phyloP scores from a whole-genome alignment of 2,329 filamentous ascomycete genomes.

The Calonectria pauciramosa region DNA sequence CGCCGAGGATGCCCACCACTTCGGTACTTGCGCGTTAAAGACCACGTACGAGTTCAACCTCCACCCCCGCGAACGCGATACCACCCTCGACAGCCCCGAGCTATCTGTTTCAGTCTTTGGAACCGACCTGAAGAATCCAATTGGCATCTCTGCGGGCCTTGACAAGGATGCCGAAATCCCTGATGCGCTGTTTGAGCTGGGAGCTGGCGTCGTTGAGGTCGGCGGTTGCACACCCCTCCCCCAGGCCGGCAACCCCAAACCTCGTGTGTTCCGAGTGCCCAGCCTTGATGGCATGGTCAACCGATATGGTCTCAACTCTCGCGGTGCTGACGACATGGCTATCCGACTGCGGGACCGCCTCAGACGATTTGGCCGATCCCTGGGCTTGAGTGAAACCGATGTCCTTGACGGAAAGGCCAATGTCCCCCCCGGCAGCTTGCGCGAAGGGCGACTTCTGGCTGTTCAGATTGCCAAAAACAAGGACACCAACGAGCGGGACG shows the following conservation, averaged over 20 bases:
- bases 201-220: constrained; percentile 90
- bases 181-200: constrained; percentile 85
- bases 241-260: constrained; percentile 88
- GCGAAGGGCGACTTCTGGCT: constrained; percentile 81
- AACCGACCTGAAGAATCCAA: constrained; percentile 82
- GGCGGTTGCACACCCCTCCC: constrained; percentile 91
- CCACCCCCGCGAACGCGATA: constrained; percentile 84
- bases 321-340: constrained; percentile 90
- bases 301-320: constrained; percentile 93
- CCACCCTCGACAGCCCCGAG: constrained; percentile 48
- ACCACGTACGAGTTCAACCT: constrained; percentile 80
- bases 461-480: constrained; percentile 99
- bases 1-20: constrained; percentile 93
- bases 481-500: constrained; percentile 85
- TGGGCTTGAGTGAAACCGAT: constrained; percentile 78
- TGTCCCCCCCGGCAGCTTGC: constrained; percentile 87
- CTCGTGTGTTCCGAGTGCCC: constrained; percentile 89
- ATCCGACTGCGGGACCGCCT: constrained; percentile 83
- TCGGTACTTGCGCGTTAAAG: constrained; percentile 79
- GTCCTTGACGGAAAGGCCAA: constrained; percentile 83
- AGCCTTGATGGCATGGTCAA: constrained; percentile 92
- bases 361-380: constrained; percentile 78
- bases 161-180: constrained; percentile 96
- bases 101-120: constrained; percentile 76
- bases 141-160: constrained; percentile 94